phyloP scores from a whole-genome alignment of 371 early-diverging fungal species.

The Zancudomyces culisetae region DNA sequence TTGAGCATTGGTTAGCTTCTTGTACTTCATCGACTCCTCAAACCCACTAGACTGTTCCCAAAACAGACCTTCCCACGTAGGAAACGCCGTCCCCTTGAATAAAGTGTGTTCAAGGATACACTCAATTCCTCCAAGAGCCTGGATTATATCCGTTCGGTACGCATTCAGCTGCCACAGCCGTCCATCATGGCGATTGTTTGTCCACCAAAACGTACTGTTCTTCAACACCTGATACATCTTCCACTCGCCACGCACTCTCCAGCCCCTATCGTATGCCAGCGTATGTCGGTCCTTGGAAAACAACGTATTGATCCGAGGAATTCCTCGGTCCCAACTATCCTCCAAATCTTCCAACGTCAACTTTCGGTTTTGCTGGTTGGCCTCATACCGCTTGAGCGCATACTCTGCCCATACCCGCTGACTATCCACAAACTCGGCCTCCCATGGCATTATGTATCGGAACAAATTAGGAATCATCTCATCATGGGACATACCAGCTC shows the following conservation, averaged over 20 bases:
- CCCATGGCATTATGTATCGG: slow-evolving; percentile 96
- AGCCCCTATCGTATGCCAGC: slow-evolving; percentile 96
- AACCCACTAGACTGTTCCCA: slow-evolving; percentile 73
- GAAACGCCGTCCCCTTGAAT: slow-evolving; percentile 93
- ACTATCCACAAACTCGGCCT: slow-evolving; percentile 93
- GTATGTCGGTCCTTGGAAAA: slow-evolving; percentile 91
- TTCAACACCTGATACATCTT: slow-evolving; percentile 92
- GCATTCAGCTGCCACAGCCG: slow-evolving; percentile 93
- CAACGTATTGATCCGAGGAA: slow-evolving; percentile 96
- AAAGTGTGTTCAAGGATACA: slow-evolving; percentile 96
- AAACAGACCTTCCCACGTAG: slow-evolving; percentile 97
- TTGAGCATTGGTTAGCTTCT: slow-evolving; percentile 98
- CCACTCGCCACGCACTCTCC: slow-evolving; percentile 92
- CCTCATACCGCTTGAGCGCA: slow-evolving; percentile 91
- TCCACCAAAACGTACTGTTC: slow-evolving; percentile 95
- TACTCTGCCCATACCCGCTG: slow-evolving; percentile 98
- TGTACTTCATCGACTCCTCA: slow-evolving; percentile 56
- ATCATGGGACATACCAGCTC: slow-evolving; percentile 95
- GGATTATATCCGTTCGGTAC: slow-evolving; percentile 96
- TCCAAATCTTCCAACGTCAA: slow-evolving; percentile 92
- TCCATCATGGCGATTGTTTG: slow-evolving; percentile 79
- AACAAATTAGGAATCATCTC: slow-evolving; percentile 93
- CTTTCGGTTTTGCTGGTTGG: slow-evolving; percentile 84
- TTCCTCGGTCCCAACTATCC: slow-evolving; percentile 96
- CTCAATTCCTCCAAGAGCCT: slow-evolving; percentile 95